A percentile compares a stretch with the other conserved stretches of the same genome.
Conservation (phyloP, 768 basidiomycete genomes). For the Suillus discolor region DNA sequence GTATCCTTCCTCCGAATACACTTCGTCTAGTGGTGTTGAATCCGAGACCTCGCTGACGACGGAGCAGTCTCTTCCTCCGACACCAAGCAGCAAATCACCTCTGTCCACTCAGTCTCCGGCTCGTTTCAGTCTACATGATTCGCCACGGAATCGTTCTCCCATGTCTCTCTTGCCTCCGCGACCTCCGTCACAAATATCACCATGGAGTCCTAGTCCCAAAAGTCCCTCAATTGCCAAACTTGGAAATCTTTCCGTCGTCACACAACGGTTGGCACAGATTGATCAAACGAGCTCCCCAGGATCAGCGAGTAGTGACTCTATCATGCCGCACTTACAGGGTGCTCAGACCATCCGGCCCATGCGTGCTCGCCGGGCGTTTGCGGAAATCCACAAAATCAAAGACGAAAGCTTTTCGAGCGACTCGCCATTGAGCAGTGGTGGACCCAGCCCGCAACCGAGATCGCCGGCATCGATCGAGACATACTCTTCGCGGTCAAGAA, state of each 20-base stretch:
- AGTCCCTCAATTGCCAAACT: constrained; percentile 69
- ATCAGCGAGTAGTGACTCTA: constrained; percentile 15
- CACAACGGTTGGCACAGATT: constrained; percentile 65
- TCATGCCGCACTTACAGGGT: constrained; percentile 24
- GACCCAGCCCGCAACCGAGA: neutral
- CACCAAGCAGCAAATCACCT: constrained; percentile 31
- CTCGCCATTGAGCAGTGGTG: neutral
- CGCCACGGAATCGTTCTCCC: constrained; percentile 2
- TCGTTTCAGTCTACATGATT: constrained; percentile 1
- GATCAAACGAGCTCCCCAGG: constrained; percentile 34
- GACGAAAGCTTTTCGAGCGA: constrained; percentile 12
- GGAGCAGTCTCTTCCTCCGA: constrained; percentile 21
- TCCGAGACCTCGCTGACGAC: constrained; percentile 3
- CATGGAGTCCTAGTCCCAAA: constrained; percentile 29
- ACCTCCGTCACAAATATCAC: constrained; percentile 27
- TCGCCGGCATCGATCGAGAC: constrained; percentile 10
- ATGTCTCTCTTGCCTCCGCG: constrained; percentile 26
- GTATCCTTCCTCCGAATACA: constrained; percentile 29
- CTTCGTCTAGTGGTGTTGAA: constrained; percentile 26
- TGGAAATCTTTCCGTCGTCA: constrained; percentile 62
- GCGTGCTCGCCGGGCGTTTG: constrained; percentile 21
- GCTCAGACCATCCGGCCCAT: constrained; percentile 21
- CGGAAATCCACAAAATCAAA: constrained; percentile 26
- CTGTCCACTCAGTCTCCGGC: constrained; percentile 15
- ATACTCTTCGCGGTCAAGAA: constrained; percentile 19